phyloP scores from a whole-genome alignment of 352 stramenopile species.

The Pythium guiyangense region DNA sequence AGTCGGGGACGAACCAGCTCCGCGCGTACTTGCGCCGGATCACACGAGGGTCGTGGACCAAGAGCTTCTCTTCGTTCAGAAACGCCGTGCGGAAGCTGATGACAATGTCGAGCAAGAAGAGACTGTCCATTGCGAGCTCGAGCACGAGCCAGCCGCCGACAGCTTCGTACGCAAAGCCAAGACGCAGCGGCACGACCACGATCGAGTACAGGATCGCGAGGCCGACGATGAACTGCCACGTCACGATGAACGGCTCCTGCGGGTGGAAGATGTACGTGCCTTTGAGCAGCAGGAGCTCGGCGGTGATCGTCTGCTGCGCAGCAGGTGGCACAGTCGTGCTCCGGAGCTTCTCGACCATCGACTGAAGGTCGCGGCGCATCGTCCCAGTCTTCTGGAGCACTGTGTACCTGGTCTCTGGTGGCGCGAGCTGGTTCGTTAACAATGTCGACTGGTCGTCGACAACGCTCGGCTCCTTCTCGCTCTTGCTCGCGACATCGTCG shows the following conservation, averaged over 20 bases:
- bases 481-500: background rate
- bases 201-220: slow-evolving; percentile 87
- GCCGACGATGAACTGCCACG: slow-evolving; percentile 74
- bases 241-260: slow-evolving; percentile 56
- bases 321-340: slow-evolving; percentile 33
- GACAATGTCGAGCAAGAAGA: slow-evolving; percentile 86
- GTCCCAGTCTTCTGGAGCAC: background rate
- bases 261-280: slow-evolving; percentile 76
- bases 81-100: slow-evolving; percentile 87
- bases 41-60: slow-evolving; percentile 47
- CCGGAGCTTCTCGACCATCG: slow-evolving; percentile 41
- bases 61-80: slow-evolving; percentile 63
- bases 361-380: slow-evolving; percentile 16
- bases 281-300: slow-evolving; percentile 55
- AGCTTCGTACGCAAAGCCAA: slow-evolving; percentile 76
- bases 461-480: background rate
- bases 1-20: slow-evolving; percentile 70
- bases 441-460: background rate
- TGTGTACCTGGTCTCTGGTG: background rate
- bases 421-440: background rate
- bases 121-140: slow-evolving; percentile 74
- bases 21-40: slow-evolving; percentile 65
- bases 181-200: slow-evolving; percentile 81
- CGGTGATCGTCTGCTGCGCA: slow-evolving; percentile 41
- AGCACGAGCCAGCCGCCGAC: slow-evolving; percentile 47